Percentiles rank a stretch among this genome's conserved stretches.
phyloP scores from a whole-genome alignment of 2,329 filamentous ascomycete genomes.

The Trichoderma sp. region DNA sequence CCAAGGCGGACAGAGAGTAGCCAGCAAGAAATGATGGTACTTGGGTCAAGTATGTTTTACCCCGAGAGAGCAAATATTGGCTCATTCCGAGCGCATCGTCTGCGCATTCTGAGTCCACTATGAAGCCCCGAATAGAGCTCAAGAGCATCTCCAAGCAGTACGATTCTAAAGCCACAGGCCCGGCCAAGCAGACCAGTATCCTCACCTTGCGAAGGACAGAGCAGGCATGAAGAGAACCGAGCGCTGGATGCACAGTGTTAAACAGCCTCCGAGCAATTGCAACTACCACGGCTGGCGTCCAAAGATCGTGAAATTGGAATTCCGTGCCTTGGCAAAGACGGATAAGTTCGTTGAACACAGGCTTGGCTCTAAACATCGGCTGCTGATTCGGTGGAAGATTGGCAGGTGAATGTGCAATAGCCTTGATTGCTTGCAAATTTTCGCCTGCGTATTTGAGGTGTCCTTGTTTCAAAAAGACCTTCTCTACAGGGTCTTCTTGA shows the following conservation, averaged over 20 bases:
- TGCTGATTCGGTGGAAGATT: constrained; percentile 76
- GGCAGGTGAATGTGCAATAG: constrained; percentile 62
- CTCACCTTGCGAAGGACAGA: constrained; percentile 83
- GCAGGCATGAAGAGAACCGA: constrained; percentile 84
- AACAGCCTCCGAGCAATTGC: constrained; percentile 75
- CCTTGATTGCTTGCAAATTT: constrained; percentile 66
- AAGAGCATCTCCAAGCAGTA: constrained; percentile 91
- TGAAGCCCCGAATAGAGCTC: constrained; percentile 71
- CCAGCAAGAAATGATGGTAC: constrained; percentile 77
- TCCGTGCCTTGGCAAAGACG: constrained; percentile 73
- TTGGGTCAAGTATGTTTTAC: constrained; percentile 60
- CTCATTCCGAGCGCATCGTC: constrained; percentile 86
- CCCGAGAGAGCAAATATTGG: constrained; percentile 74
- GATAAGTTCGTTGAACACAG: constrained; percentile 70
- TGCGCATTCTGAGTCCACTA: constrained; percentile 81
- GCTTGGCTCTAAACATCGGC: constrained; percentile 78
- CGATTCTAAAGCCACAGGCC: constrained; percentile 65
- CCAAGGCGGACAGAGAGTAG: constrained; percentile 73
- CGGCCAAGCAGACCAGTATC: constrained; percentile 75
- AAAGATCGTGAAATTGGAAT: constrained; percentile 63
- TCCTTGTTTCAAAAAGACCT: constrained; percentile 58
- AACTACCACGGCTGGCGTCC: constrained; percentile 72
- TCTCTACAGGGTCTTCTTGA: constrained; percentile 72
- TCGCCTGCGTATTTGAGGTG: constrained; percentile 59
- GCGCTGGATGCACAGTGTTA: constrained; percentile 74